Evolutionary conservation across 371 early-diverging fungal genomes (phyloP), one percentile per base, ranked within the genome.

Genomic region (Mortierella sp.): DNA sequence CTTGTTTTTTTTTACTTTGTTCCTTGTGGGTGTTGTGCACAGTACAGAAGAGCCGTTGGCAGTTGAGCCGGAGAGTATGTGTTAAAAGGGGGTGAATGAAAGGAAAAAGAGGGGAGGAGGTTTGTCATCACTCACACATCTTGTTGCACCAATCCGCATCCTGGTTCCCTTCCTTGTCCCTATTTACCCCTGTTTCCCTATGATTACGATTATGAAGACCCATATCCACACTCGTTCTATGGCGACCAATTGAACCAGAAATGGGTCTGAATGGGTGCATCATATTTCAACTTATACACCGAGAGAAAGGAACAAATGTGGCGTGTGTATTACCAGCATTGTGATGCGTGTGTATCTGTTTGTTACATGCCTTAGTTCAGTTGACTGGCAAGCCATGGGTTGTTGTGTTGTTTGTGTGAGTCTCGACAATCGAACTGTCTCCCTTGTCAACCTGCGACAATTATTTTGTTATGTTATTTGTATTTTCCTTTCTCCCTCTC

Each of bases 341-440:
- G 4, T 1, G 18, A 51, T 51, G 5, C 21, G 51, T 51, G 21
- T 18, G 21, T 18, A 21, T 48, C 0, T 48, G 48, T 41, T 7
- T 4, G 51, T 5, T 4, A 18, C 18, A 29, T 18, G 35, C 6
- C 3, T 16, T 63, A 63, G 35, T 63, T 32, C 21, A 18, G 16
- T 51, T 51, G 4, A 6, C 51, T 51, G 16, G 21, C 51, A 4
- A 18, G 18, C 35, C 3, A 35, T 63, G 35, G 35, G 11, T 55
- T 55, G n/a, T 55, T 55, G 21, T 55, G n/a, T 32, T 60, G 16
- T 32, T 32, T 35, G 35, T 35, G 12, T 29, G 27, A 32, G 63
- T 63, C 63, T 35, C 63, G 63, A 63, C 63, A 63, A 32, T 11
- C 63, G 63, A 63, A 16, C 51, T 16, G 51, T 44, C n/a, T 58